Conservation (phyloP, 257 asterid species). For the Scutellaria galericulata region DNA sequence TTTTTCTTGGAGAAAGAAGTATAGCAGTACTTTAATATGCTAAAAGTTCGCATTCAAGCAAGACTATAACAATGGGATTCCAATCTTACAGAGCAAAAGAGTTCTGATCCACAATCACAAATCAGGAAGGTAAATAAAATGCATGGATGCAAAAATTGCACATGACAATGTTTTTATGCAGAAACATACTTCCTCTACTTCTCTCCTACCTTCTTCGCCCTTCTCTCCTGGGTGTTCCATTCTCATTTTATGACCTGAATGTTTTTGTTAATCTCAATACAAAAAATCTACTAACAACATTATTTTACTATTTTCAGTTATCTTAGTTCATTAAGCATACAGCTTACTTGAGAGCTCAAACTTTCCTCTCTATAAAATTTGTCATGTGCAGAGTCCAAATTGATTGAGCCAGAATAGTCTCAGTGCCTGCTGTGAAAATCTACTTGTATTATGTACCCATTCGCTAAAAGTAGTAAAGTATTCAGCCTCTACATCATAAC, state of each 20-base stretch:
- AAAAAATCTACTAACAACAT: background rate
- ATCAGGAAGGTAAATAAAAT: background rate
- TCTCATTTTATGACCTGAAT: background rate
- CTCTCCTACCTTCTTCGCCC: background rate
- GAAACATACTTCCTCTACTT: background rate
- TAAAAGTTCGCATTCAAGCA: background rate
- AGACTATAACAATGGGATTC: background rate
- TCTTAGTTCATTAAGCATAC: background rate
- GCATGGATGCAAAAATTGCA: conserved; percentile 18
- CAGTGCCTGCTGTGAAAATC: background rate
- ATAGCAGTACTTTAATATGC: background rate
- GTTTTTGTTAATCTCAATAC: background rate
- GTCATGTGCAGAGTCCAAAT: background rate
- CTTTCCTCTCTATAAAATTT: background rate
- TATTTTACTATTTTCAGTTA: background rate
- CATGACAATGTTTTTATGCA: background rate
- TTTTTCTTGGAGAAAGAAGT: background rate
- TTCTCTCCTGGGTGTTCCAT: background rate
- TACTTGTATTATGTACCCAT: conserved; percentile 4
- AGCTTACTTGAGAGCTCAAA: background rate
- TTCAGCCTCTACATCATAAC: background rate
- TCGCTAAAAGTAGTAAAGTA: background rate
- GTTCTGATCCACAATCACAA: conserved; percentile 2
- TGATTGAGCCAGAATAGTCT: background rate
- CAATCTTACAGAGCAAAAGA: background rate